phyloP scores from a whole-genome alignment of 768 basidiomycete genomes.

The Daedalea quercina region DNA sequence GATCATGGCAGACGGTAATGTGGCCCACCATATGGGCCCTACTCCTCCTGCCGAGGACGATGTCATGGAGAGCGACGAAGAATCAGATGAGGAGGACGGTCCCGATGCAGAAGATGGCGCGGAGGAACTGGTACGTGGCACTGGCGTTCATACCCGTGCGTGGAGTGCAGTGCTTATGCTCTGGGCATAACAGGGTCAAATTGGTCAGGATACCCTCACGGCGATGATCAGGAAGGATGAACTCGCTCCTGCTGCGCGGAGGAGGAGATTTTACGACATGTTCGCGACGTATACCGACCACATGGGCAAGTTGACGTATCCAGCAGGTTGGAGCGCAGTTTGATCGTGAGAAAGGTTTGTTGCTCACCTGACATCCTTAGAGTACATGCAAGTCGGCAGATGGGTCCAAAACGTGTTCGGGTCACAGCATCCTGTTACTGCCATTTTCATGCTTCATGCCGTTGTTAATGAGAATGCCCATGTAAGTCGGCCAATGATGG shows the following conservation, averaged over 20 bases:
- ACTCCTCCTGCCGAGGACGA: neutral
- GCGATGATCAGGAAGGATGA: conserved; percentile 75
- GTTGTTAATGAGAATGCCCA: conserved; percentile 55
- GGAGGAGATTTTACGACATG: conserved; percentile 48
- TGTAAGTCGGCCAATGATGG: conserved; percentile 22
- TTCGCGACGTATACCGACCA: conserved; percentile 31
- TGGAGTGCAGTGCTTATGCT: no score
- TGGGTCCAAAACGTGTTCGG: conserved; percentile 59
- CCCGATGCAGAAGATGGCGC: neutral
- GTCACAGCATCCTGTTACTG: conserved; percentile 47
- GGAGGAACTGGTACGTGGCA: conserved; percentile 13
- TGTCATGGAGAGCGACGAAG: neutral
- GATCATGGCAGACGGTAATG: neutral
- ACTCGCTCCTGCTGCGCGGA: conserved; percentile 46
- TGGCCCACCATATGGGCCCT: neutral
- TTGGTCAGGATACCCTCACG: conserved; percentile 67
- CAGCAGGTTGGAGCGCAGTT: conserved; percentile 39
- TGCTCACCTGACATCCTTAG: conserved; percentile 27
- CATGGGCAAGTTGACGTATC: conserved; percentile 50
- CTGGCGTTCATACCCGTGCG: neutral
- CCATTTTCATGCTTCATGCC: conserved; percentile 68
- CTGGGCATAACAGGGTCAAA: conserved; percentile 41
- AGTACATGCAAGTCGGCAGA: conserved; percentile 47
- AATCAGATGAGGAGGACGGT: conserved; percentile 3
- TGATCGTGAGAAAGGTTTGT: conserved; percentile 4